Conservation (phyloP, 345 rosid genomes). For the Eucalyptus camaldulensis region DNA sequence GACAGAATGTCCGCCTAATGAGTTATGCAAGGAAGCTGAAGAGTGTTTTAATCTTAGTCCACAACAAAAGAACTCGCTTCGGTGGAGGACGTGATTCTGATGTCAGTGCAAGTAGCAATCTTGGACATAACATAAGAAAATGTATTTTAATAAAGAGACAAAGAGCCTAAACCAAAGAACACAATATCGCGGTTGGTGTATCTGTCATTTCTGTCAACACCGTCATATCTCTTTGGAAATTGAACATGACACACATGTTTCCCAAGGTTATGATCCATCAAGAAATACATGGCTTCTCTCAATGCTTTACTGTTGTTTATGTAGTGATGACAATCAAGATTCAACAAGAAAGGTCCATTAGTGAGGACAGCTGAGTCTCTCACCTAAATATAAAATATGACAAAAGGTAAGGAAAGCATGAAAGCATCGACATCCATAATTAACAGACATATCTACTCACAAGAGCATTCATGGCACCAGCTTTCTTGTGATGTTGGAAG, state of each 20-base stretch:
- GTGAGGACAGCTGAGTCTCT: neutral
- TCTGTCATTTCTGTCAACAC: neutral
- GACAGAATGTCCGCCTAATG: neutral
- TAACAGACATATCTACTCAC: neutral
- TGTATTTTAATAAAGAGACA: neutral
- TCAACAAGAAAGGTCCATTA: neutral
- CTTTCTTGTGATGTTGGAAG: neutral
- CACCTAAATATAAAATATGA: neutral
- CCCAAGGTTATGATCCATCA: neutral
- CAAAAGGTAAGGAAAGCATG: neutral
- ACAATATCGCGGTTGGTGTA: constrained; percentile 85
- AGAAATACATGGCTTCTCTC: too few relatives aligned
- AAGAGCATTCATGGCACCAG: neutral
- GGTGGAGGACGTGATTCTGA: neutral
- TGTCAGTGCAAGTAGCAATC: neutral
- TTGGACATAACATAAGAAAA: neutral
- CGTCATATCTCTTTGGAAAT: neutral
- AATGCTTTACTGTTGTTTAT: too few relatives aligned
- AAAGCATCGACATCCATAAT: neutral
- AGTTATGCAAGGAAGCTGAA: neutral
- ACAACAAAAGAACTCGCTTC: neutral
- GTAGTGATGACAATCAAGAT: too few relatives aligned
- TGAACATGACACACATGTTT: neutral
- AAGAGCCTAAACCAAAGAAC: constrained; percentile 39
- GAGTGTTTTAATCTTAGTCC: neutral